These are phyloP conservation scores for Saccharomyces pastorianus DNA, from an alignment of 1,139 yeast species.

Conservation along the genomic window DNA sequence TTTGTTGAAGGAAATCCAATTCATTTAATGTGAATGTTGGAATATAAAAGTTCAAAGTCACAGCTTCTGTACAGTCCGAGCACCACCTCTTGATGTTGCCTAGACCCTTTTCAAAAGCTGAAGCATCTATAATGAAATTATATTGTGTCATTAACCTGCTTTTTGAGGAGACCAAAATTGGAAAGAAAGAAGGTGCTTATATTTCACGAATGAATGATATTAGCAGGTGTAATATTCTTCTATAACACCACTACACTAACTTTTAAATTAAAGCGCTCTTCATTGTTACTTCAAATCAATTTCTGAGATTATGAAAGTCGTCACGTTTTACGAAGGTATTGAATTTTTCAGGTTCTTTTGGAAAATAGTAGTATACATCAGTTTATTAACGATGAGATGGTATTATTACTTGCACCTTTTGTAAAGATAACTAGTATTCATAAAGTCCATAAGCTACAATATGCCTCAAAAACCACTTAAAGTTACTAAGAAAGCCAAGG, in stretches of 20 bases:
- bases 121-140: conserved; percentile 29
- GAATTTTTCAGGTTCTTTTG: not conserved
- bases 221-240: not conserved
- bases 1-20: conserved; percentile 23
- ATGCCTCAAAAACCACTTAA: conserved; percentile 38
- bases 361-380: not conserved
- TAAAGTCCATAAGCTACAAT: not conserved
- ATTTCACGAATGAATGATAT: not conserved
- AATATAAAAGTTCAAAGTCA: conserved; percentile 22
- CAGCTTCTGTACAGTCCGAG: conserved; percentile 5
- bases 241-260: not conserved
- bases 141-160: conserved; percentile 14
- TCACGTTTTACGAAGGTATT: not conserved
- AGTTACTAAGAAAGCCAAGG: conserved; percentile 33
- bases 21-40: conserved; percentile 28
- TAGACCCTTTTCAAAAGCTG: conserved; percentile 29
- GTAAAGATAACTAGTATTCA: not conserved
- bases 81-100: conserved; percentile 30
- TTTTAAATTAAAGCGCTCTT: not conserved
- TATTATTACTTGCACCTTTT: not conserved
- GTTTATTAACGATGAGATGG: not conserved
- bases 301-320: not conserved
- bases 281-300: not conserved
- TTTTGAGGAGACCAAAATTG: not conserved
- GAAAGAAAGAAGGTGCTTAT: not conserved